phyloP scores from a whole-genome alignment of 2,329 filamentous ascomycete species.

The Sordariomycetes sp. region DNA sequence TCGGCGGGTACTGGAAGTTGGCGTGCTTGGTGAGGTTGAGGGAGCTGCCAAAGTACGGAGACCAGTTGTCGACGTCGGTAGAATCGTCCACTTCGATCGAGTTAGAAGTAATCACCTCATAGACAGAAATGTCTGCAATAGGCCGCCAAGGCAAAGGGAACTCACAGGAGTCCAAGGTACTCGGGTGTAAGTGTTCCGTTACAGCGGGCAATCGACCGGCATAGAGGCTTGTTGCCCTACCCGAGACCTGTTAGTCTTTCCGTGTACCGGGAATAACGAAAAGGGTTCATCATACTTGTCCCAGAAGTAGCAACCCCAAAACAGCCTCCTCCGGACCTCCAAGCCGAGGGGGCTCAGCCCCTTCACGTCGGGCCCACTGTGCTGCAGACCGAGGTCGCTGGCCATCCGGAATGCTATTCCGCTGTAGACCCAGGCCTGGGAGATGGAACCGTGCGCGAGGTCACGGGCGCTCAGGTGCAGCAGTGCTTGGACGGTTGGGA shows the following conservation, averaged over 20 bases:
- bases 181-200: conserved; percentile 3
- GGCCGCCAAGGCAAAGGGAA: neutral
- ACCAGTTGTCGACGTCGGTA: conserved; percentile 10
- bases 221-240: conserved; percentile 14
- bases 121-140: too few species aligned
- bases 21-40: conserved; percentile 6
- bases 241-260: neutral
- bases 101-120: conserved; percentile 1
- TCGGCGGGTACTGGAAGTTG: conserved; percentile 11
- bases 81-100: conserved; percentile 9
- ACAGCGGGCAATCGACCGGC: conserved; percentile 13
- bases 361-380: neutral
- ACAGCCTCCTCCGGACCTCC: conserved; percentile 14
- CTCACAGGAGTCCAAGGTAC: conserved; percentile 1
- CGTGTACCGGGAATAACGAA: neutral
- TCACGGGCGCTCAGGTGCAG: conserved; percentile 17
- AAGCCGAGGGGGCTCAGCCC: conserved; percentile 12
- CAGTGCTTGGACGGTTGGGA: conserved; percentile 17
- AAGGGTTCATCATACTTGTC: conserved; percentile 10
- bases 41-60: conserved; percentile 6
- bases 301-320: conserved; percentile 18
- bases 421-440: conserved; percentile 19
- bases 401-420: conserved; percentile 19
- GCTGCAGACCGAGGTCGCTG: conserved; percentile 11
- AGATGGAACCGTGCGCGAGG: conserved; percentile 15